Conservation (phyloP, 495 filamentous ascomycete species). For the Aspergillus haitiensis region DNA sequence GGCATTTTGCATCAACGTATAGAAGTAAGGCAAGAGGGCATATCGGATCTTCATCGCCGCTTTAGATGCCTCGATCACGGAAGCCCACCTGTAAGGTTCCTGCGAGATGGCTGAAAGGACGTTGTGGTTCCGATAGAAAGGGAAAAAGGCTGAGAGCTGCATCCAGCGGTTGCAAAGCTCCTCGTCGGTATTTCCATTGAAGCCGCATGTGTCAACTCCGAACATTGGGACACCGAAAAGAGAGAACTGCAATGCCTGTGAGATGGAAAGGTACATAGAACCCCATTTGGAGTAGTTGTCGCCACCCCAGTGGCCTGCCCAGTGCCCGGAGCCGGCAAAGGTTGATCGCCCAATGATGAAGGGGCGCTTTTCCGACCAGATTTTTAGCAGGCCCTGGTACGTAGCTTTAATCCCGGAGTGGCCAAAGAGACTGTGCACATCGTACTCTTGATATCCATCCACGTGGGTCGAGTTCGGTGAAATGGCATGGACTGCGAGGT, state of each 20-base stretch:
- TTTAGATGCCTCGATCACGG: slow-evolving; percentile 64
- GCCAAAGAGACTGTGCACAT: slow-evolving; percentile 76
- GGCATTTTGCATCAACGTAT: slow-evolving; percentile 74
- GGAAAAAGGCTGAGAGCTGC: slow-evolving; percentile 82
- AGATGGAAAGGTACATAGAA: slow-evolving; percentile 75
- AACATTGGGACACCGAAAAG: slow-evolving; percentile 90
- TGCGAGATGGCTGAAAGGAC: slow-evolving; percentile 60
- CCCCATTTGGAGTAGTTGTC: slow-evolving; percentile 72
- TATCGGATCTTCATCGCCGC: slow-evolving; percentile 75
- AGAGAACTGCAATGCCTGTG: slow-evolving; percentile 76
- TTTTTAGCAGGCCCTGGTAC: slow-evolving; percentile 65
- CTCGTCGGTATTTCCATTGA: slow-evolving; percentile 66
- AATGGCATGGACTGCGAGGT: slow-evolving; percentile 71
- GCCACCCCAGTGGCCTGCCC: slow-evolving; percentile 86
- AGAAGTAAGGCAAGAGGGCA: slow-evolving; percentile 73
- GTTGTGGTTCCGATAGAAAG: slow-evolving; percentile 89
- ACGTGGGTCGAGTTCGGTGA: slow-evolving; percentile 76
- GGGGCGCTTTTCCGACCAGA: slow-evolving; percentile 67
- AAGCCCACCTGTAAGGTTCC: slow-evolving; percentile 75
- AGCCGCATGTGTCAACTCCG: slow-evolving; percentile 80
- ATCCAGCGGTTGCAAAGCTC: slow-evolving; percentile 87
- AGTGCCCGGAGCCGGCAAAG: slow-evolving; percentile 76
- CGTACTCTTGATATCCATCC: slow-evolving; percentile 73
- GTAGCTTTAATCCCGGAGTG: slow-evolving; percentile 79
- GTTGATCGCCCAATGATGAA: slow-evolving; percentile 87